These are phyloP conservation scores for Patellifolia procumbens DNA, from an alignment of 179 eudicot genomes.

Conservation along the genomic window DNA sequence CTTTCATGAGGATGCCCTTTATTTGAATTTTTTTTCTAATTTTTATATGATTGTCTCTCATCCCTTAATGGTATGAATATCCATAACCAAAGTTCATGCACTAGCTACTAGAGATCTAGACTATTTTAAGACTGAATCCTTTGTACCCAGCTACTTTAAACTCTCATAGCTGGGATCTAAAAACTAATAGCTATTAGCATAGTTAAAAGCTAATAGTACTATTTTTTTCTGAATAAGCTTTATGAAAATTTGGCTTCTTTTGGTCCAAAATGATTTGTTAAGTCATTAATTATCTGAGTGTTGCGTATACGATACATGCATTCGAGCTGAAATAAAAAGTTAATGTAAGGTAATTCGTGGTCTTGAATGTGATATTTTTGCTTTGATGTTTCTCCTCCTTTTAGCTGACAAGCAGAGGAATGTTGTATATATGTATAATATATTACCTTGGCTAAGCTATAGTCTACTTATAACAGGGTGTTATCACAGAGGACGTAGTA, in stretches of 20 bases:
- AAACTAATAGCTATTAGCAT: too few relatives aligned
- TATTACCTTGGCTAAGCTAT: neutral
- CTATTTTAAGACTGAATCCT: too few relatives aligned
- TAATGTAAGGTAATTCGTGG: neutral
- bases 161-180: too few relatives aligned
- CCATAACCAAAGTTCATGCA: too few relatives aligned
- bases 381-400: neutral
- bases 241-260: neutral
- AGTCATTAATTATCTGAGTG: neutral
- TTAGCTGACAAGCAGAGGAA: neutral
- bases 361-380: neutral
- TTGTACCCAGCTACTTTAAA: too few relatives aligned
- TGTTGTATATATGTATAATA: neutral
- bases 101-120: too few relatives aligned
- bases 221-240: too few relatives aligned
- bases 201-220: too few relatives aligned
- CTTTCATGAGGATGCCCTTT: neutral
- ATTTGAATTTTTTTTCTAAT: too few relatives aligned
- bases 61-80: too few relatives aligned
- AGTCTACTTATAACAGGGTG: conserved; percentile 59
- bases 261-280: neutral
- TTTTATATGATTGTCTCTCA: too few relatives aligned
- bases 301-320: neutral
- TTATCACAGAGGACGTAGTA: conserved; percentile 93
- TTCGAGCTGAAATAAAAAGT: neutral